Percentiles rank a stretch among this genome's conserved stretches.
Conservation (phyloP, 768 basidiomycete genomes). For the Rickenella mellea region DNA sequence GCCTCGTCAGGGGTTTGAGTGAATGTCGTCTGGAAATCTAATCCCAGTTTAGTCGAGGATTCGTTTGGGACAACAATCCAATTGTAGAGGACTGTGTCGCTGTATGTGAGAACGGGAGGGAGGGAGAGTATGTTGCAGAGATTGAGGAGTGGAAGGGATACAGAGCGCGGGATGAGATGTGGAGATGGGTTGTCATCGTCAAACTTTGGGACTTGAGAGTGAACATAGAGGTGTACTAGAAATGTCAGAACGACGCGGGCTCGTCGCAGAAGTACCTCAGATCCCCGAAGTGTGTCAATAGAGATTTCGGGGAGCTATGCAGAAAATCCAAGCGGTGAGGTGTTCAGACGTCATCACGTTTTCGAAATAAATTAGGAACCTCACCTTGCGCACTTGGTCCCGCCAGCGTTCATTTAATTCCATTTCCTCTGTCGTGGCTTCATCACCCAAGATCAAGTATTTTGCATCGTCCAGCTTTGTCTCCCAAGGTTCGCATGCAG, state of each 20-base stretch:
- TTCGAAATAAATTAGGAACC: conserved; percentile 6
- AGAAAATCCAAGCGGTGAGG: too few species aligned
- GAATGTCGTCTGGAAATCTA: too few species aligned
- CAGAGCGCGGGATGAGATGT: too few species aligned
- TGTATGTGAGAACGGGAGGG: conserved; percentile 84
- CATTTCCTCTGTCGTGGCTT: conserved; percentile 39
- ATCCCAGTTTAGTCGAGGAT: too few species aligned
- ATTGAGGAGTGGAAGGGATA: conserved; percentile 68
- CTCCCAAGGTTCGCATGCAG: conserved; percentile 69
- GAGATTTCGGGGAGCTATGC: conserved; percentile 31
- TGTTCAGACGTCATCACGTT: too few species aligned
- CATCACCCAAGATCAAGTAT: too few species aligned
- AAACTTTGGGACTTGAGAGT: conserved; percentile 22
- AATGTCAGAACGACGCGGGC: conserved; percentile 47
- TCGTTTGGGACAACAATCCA: too few species aligned
- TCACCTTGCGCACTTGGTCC: conserved; percentile 27
- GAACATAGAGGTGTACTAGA: conserved; percentile 48
- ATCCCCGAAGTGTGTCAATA: conserved; percentile 23
- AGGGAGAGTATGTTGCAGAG: conserved; percentile 64
- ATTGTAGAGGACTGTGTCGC: conserved; percentile 89
- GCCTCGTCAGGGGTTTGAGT: conserved; percentile 73
- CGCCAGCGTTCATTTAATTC: conserved; percentile 31
- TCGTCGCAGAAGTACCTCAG: conserved; percentile 39
- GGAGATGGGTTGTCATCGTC: conserved; percentile 55
- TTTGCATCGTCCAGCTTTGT: conserved; percentile 40